phyloP scores from a whole-genome alignment of 169 alveolate genomes.

The Cryptosporidium sp. region DNA sequence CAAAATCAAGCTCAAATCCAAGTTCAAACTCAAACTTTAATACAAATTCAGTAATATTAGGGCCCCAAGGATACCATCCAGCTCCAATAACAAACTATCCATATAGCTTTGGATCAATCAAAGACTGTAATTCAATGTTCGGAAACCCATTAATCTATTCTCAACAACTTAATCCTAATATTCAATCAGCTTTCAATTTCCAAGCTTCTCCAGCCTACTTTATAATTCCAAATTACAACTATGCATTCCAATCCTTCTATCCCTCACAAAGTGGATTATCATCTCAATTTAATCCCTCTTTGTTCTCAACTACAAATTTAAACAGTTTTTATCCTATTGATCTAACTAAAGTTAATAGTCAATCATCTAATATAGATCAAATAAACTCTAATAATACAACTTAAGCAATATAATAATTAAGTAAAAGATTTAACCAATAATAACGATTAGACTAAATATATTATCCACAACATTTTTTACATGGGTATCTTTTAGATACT shows the following conservation, averaged over 20 bases:
- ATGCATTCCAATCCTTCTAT: neutral
- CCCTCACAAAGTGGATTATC: neutral
- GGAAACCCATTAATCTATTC: neutral
- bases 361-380: neutral
- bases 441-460: neutral
- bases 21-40: neutral
- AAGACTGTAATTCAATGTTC: neutral
- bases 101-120: neutral
- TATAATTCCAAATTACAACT: slow-evolving; percentile 30
- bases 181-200: neutral
- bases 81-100: neutral
- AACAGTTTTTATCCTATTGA: neutral
- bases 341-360: too few relatives aligned
- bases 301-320: neutral
- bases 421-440: neutral
- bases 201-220: slow-evolving; percentile 18
- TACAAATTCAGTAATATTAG: neutral
- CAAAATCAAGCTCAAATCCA: neutral
- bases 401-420: neutral
- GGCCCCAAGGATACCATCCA: neutral
- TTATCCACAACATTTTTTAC: slow-evolving; percentile 65
- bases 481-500: slow-evolving; percentile 55
- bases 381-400: neutral
- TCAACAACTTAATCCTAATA: neutral
- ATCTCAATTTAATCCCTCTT: neutral